Evolutionary conservation across 371 early-diverging fungal species (phyloP), one percentile per base, ranked within the genome.

Genomic region (Mucor indicus): DNA sequence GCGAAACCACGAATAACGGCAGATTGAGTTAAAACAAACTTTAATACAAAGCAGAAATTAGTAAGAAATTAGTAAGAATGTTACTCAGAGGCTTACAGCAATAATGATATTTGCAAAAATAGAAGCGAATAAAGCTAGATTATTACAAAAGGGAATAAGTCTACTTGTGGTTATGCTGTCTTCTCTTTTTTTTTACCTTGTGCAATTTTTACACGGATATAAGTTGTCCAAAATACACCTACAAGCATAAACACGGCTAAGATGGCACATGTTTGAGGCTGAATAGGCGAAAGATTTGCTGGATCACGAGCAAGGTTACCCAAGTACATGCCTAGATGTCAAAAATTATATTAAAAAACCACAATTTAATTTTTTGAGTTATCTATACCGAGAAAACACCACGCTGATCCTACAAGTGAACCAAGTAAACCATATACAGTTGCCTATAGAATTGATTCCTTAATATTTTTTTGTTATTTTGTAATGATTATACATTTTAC

Each of bases 11-110:
- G 56, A 11, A 52, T 43, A 17, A 59, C 35, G 0, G 70, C 53
- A 4, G 59, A 52, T 48, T 69, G 57, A 13, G 74, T 70, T 31
- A 65, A 40, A 13, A 57, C 27, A 48, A 74, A 67, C 68, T 70
- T 55, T 16, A 33, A 11, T 25, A 19, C 16, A 12, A 21, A 8
- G 24, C n/a, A n/a, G 15, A 38, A 29, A 36, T 24, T 7, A 25
- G 31, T 33, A 25, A 35, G 6, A 27, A 8, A 7, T 33, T 13
- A n/a, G 9, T 3, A 29, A 44, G 29, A 30, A 0, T 3, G 16
- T 6, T 27, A 24, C 29, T 7, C 4, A 21, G n/a, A 2, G 11
- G 38, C 52, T 64, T 64, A 64, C 72, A 10, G 61, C 45, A 11
- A 65, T 17, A 8, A 70, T 40, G 24, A 74, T 70, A 44, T 61